Evolutionary conservation across 495 filamentous ascomycete genomes (phyloP), one percentile per base, ranked within the genome.

Genomic region (Neurospora sp.): DNA sequence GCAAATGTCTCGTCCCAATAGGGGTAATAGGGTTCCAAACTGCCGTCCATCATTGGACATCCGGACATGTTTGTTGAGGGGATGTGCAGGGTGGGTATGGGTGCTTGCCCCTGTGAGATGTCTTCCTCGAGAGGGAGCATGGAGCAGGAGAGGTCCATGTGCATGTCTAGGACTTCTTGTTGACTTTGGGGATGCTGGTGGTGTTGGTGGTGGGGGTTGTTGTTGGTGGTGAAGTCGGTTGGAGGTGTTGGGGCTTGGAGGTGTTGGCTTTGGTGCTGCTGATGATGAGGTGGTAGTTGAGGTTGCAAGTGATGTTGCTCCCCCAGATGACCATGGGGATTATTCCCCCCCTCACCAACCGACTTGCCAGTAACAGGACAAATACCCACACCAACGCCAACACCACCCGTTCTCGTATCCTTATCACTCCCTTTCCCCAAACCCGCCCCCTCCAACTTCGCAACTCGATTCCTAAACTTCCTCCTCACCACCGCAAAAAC

Each of bases 1-100:
- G 73, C 39, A 69, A 78, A 78, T 4, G 77, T 75, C 75, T 82
- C 84, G 34, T 83, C 81, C 84, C 84, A 86, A 70, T 80, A 75
- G 3, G 80, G 80, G 45, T 82, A 78, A 37, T 83, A 83, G 36
- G 76, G 43, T 38, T 85, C 80, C 70, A 85, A 59, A 69, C 82
- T 85, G 37, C 84, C 83, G 71, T 86, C 83, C 72, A 84, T 77
- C 83, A 86, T 85, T 6, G 84, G 84, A 59, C 84, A 86, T 13
- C 77, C 80, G 19, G 39, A 31, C 34, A 74, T 34, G 42, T 66
- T 66, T 34, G 69, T 39, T 7, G 73, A 36, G 69, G 76, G 76
- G 39, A 73, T 45, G 19, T 73, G 40, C 9, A 73, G 34, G 15
- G 36, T 21, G 13, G 31, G 28, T 34, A 66, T 31, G 54, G 54